A percentile compares a stretch with the other conserved stretches of the same genome.
phyloP scores from a whole-genome alignment of 257 asterid species.

The Vinca minor region DNA sequence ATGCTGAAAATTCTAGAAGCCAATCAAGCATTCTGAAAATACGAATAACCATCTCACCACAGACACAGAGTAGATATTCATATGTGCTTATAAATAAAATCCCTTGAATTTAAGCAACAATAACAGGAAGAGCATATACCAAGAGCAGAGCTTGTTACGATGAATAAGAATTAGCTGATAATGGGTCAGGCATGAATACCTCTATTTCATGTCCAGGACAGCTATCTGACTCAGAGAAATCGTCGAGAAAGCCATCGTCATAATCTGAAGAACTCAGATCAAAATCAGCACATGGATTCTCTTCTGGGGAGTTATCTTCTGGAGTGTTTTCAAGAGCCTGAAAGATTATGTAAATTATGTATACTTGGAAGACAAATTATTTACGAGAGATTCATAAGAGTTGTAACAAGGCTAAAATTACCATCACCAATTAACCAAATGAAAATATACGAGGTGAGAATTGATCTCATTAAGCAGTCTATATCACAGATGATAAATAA shows the following conservation, averaged over 20 bases:
- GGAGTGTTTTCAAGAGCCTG: conserved; percentile 66
- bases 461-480: neutral
- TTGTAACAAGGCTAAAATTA: neutral
- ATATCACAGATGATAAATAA: neutral
- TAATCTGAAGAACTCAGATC: conserved; percentile 54
- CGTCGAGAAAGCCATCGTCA: conserved; percentile 37
- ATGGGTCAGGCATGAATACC: conserved; percentile 21
- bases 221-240: conserved; percentile 47
- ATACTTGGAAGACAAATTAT: no score
- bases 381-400: neutral
- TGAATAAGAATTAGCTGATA: neutral
- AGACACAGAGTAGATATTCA: neutral
- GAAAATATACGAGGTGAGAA: neutral
- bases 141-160: neutral
- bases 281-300: conserved; percentile 29
- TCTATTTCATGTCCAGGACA: conserved; percentile 55
- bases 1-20: neutral
- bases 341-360: conserved; percentile 15
- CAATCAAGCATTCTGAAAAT: neutral
- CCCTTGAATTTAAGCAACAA: neutral
- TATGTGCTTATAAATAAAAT: neutral
- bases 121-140: neutral
- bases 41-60: neutral
- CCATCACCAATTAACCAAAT: neutral
- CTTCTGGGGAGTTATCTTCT: conserved; percentile 47